These are phyloP conservation scores for Penicillium salamii DNA, from an alignment of 495 filamentous ascomycete genomes.

Conservation along the genomic window DNA sequence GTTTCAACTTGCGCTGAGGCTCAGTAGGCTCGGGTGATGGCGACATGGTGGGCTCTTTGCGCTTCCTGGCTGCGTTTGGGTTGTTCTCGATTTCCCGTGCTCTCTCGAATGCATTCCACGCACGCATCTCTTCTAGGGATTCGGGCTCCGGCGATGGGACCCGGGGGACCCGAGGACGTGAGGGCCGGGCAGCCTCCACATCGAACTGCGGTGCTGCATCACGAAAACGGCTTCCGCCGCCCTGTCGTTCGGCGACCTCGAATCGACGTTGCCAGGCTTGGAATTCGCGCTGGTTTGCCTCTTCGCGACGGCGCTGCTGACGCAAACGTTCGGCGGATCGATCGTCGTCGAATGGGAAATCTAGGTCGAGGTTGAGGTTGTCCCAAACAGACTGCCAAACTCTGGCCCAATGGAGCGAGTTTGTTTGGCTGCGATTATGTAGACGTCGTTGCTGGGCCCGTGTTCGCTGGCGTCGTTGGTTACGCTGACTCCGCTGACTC, in stretches of 20 bases:
- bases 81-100: conserved; percentile 66
- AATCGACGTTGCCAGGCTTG: conserved; percentile 76
- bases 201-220: conserved; percentile 56
- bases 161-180: conserved; percentile 42
- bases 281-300: conserved; percentile 64
- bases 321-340: conserved; percentile 43
- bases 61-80: conserved; percentile 58
- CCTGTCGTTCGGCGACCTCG: conserved; percentile 74
- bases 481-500: conserved; percentile 51
- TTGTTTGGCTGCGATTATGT: conserved; percentile 42
- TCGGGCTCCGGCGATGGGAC: conserved; percentile 57
- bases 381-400: conserved; percentile 68
- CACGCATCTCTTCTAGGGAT: conserved; percentile 73
- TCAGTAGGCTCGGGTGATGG: conserved; percentile 60
- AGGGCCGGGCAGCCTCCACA: conserved; percentile 44
- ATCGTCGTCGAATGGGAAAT: conserved; percentile 85
- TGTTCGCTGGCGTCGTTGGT: conserved; percentile 52
- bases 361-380: conserved; percentile 72
- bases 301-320: conserved; percentile 56
- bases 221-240: conserved; percentile 68
- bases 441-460: conserved; percentile 45
- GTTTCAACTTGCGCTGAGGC: conserved; percentile 76
- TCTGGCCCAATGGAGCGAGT: conserved; percentile 57
- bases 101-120: conserved; percentile 87
- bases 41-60: conserved; percentile 75